Evolutionary conservation across 2,329 filamentous ascomycete species (phyloP).

Genomic region (Botrytis galanthina): DNA sequence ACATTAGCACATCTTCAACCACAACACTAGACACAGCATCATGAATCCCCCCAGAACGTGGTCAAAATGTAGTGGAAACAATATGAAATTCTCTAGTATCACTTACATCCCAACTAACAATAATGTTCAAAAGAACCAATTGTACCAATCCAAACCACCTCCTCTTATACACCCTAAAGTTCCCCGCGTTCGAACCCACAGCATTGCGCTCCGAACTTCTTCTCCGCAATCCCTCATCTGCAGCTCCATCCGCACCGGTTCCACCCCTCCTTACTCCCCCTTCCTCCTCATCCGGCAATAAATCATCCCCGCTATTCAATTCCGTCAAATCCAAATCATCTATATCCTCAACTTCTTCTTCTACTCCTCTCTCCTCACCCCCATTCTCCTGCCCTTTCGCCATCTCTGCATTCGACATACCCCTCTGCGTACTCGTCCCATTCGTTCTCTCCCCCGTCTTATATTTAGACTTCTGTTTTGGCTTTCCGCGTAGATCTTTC

Average conservation of each 20-base stretch:
- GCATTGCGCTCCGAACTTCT: neutral
- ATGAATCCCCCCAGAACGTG: neutral
- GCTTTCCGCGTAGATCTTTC: neutral
- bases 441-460: neutral
- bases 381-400: slow-evolving; percentile 26
- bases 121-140: slow-evolving; percentile 82
- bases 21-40: neutral
- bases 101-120: slow-evolving; percentile 94
- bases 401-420: slow-evolving; percentile 24
- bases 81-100: neutral
- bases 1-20: slow-evolving; percentile 18
- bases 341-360: slow-evolving; percentile 26
- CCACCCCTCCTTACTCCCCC: slow-evolving; percentile 10
- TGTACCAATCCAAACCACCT: slow-evolving; percentile 86
- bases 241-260: slow-evolving; percentile 9
- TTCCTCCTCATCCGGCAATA: slow-evolving; percentile 30
- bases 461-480: neutral
- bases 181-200: neutral
- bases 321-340: slow-evolving; percentile 28
- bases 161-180: slow-evolving; percentile 70
- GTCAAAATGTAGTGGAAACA: neutral
- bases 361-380: slow-evolving; percentile 15
- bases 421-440: slow-evolving; percentile 17
- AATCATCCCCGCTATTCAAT: slow-evolving; percentile 36
- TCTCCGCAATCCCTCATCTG: slow-evolving; percentile 4